phyloP scores from a whole-genome alignment of 768 basidiomycete genomes.

The Suillus spraguei region DNA sequence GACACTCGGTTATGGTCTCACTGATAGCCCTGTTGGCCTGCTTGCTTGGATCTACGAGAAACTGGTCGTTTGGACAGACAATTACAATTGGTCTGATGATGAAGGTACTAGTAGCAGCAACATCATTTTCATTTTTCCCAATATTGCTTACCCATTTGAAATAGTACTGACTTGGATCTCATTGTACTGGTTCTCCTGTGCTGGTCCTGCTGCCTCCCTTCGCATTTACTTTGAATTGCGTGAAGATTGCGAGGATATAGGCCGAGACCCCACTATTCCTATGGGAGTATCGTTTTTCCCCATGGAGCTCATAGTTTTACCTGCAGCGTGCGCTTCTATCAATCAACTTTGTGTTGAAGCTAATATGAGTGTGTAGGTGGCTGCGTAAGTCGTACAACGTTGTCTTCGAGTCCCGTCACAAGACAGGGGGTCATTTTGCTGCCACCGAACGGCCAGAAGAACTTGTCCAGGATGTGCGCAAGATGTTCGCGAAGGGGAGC shows the following conservation, averaged over 20 bases:
- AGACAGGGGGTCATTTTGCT: slow-evolving; percentile 60
- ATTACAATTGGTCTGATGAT: slow-evolving; percentile 59
- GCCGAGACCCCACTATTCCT: slow-evolving; percentile 34
- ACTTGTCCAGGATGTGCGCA: slow-evolving; percentile 51
- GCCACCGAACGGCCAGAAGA: slow-evolving; percentile 50
- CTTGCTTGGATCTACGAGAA: slow-evolving; percentile 60
- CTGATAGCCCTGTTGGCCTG: slow-evolving; percentile 59
- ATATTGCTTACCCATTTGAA: neutral
- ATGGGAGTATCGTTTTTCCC: slow-evolving; percentile 56
- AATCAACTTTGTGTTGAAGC: neutral
- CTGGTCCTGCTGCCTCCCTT: slow-evolving; percentile 57
- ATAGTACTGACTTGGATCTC: slow-evolving; percentile 64
- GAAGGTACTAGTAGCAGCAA: slow-evolving; percentile 41
- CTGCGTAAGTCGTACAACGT: slow-evolving; percentile 36
- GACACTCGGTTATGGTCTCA: slow-evolving; percentile 53
- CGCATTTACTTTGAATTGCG: slow-evolving; percentile 59
- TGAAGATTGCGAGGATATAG: neutral
- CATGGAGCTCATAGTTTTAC: slow-evolving; percentile 42
- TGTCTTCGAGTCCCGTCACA: slow-evolving; percentile 52
- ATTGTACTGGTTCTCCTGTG: slow-evolving; percentile 59
- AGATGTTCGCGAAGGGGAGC: slow-evolving; percentile 58
- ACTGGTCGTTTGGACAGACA: slow-evolving; percentile 49
- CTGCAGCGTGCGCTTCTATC: slow-evolving; percentile 38
- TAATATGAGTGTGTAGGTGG: slow-evolving; percentile 42
- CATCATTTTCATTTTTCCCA: neutral